Percentiles rank a stretch among this genome's conserved stretches.
Conservation (phyloP, 2,329 filamentous ascomycete genomes). For the Exutisphaerella laricina region DNA sequence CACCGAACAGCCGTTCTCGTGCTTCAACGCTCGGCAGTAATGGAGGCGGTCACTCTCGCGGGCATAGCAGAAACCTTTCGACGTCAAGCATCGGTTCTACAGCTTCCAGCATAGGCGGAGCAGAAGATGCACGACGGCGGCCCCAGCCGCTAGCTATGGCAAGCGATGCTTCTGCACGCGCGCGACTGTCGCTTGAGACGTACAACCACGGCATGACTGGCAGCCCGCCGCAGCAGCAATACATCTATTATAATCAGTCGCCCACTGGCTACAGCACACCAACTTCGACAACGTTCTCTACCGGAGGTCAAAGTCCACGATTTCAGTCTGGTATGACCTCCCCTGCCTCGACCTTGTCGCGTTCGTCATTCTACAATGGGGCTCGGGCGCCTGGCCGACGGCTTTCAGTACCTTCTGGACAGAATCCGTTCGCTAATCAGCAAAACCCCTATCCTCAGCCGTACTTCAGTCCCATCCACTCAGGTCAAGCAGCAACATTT, state of each 20-base stretch:
- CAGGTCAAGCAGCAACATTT: constrained; percentile 49
- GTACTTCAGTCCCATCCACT: constrained; percentile 52
- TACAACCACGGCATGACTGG: constrained; percentile 55
- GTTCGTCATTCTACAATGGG: constrained; percentile 68
- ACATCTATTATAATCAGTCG: constrained; percentile 61
- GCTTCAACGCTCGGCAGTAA: constrained; percentile 72
- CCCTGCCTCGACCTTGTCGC: constrained; percentile 63
- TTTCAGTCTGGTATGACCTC: constrained; percentile 65
- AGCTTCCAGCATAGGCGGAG: constrained; percentile 61
- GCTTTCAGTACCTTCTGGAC: constrained; percentile 73
- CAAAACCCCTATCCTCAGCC: constrained; percentile 52
- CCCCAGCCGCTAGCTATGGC: constrained; percentile 76
- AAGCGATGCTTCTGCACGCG: constrained; percentile 56
- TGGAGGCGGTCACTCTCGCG: constrained; percentile 59
- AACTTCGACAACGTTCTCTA: constrained; percentile 76
- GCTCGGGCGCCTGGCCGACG: constrained; percentile 63
- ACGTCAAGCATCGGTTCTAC: constrained; percentile 80
- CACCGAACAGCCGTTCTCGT: constrained; percentile 65
- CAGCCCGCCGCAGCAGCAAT: constrained; percentile 55
- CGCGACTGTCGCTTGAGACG: constrained; percentile 60
- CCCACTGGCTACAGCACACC: constrained; percentile 75
- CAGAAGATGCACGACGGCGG: constrained; percentile 62
- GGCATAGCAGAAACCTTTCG: constrained; percentile 79
- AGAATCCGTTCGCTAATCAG: constrained; percentile 66
- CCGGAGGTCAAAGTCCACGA: constrained; percentile 68